Base-by-base conservation (phyloP, 2,329 filamentous ascomycete genomes). In the Claviceps monticola region DNA sequence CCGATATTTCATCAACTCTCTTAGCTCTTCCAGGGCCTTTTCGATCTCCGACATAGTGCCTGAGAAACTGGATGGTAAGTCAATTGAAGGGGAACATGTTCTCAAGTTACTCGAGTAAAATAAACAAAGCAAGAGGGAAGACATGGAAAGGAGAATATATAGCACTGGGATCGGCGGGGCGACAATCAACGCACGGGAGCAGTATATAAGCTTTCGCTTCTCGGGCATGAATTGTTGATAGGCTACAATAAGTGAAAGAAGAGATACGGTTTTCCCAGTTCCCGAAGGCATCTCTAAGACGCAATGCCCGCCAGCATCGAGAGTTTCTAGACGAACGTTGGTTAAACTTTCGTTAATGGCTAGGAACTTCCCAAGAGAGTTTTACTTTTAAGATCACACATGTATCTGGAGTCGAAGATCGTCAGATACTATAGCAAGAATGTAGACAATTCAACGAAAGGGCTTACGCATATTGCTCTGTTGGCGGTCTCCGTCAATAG, bases 1-100 rank as follows among this genome's bases (percentile, higher is more conserved):
- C 16, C 93, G 85, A 63, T 95, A 97, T 64, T 94, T 94, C 90
- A 98, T 98, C 50, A 98, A 71, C 23, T 83, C 83, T 66, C 93
- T 89, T 60, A 98, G 67, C 68, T 98, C 93, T 9, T 88, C 87
- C 50, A 98, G 70, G 0, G 94, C 93, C 70, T 98, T 98, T 66
- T 98, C 93, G 62, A 98, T 98, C 71, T 98, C 93, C 39, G 93
- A 98, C 90, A 98, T 98, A 52, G 93, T 98, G 72, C 79, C 79
- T 82, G 41, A 11, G 29, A 48, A 9, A 44, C 5, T 6, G 16
- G 16, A 26, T n/a, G 34, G 43, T 51, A 36, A 34, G 51, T 38
- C 19, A 29, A 47, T 16, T 19, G 17, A 29, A n/a, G 8, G 14
- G 14, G 17, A 21, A 17, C 13, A 17, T 45, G 5, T 21, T 44